Percentiles rank a stretch among this genome's conserved stretches.
phyloP scores from a whole-genome alignment of 2,329 filamentous ascomycete genomes.

The Exophiala viscosa region DNA sequence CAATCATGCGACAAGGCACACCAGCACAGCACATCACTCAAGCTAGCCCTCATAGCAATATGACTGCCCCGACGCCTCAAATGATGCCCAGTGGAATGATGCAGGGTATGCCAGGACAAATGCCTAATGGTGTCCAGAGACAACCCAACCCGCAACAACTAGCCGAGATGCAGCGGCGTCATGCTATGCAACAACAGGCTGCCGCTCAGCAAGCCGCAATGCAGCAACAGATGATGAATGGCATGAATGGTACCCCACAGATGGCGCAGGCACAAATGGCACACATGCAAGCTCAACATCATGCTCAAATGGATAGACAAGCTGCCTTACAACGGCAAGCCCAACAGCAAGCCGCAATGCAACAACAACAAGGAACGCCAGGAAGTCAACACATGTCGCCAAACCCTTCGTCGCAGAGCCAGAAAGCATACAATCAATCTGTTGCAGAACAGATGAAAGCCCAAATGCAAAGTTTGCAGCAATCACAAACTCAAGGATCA shows the following conservation, averaged over 20 bases:
- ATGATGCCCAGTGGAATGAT: conserved; percentile 42
- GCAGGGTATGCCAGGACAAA: conserved; percentile 40
- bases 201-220: conserved; percentile 36
- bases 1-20: conserved; percentile 46
- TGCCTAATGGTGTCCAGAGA: conserved; percentile 36
- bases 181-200: conserved; percentile 44
- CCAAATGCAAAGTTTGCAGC: conserved; percentile 25
- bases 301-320: conserved; percentile 30
- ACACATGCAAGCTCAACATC: conserved; percentile 27
- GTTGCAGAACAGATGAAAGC: conserved; percentile 24
- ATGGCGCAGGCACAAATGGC: conserved; percentile 31
- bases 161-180: conserved; percentile 39
- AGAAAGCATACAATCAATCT: conserved; percentile 22
- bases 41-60: conserved; percentile 42
- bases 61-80: conserved; percentile 43
- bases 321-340: conserved; percentile 31
- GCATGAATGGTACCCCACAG: conserved; percentile 31
- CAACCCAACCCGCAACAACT: conserved; percentile 40
- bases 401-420: conserved; percentile 24
- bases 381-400: conserved; percentile 30
- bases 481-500: conserved; percentile 18
- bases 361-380: conserved; percentile 29
- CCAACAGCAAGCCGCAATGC: conserved; percentile 30
- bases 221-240: conserved; percentile 36
- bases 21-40: conserved; percentile 46